Conservation (phyloP, 75 land plant genomes). For the Pinus tabuliformis region DNA sequence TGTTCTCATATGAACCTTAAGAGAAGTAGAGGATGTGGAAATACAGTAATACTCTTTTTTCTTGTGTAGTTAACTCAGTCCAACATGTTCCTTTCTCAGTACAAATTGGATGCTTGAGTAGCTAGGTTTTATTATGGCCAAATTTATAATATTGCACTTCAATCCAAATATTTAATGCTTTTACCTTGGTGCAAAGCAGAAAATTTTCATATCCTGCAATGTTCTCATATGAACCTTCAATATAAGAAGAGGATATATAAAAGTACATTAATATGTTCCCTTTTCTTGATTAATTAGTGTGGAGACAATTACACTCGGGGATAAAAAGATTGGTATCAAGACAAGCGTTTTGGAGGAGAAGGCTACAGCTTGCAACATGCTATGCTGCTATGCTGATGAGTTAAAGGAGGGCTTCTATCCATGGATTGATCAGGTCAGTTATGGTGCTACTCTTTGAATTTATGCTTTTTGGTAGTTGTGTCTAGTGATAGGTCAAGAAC, state of each 20-base stretch:
- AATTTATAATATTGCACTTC: no score
- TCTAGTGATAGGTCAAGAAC: background rate
- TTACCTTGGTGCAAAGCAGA: background rate
- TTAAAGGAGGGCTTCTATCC: constrained; percentile 96
- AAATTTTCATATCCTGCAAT: background rate
- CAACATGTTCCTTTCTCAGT: no score
- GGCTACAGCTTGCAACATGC: constrained; percentile 99
- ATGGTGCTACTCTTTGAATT: background rate
- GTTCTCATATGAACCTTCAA: background rate
- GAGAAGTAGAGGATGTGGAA: background rate
- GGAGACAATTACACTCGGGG: constrained; percentile 96
- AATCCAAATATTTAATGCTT: background rate
- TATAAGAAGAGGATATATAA: background rate
- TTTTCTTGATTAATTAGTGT: constrained; percentile 43
- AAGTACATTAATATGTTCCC: background rate
- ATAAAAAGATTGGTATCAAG: constrained; percentile 94
- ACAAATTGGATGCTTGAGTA: no score
- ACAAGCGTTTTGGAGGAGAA: constrained; percentile 99
- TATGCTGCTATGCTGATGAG: constrained; percentile 98
- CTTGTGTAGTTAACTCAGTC: constrained; percentile 25
- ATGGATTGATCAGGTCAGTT: constrained; percentile 95
- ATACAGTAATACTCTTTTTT: background rate
- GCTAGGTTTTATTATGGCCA: background rate
- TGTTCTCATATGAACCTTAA: background rate
- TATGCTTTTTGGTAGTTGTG: background rate